Percentiles rank a stretch among this genome's conserved stretches.
Conservation (phyloP, 805 yeast genomes). For the Pichia paraexigua region DNA sequence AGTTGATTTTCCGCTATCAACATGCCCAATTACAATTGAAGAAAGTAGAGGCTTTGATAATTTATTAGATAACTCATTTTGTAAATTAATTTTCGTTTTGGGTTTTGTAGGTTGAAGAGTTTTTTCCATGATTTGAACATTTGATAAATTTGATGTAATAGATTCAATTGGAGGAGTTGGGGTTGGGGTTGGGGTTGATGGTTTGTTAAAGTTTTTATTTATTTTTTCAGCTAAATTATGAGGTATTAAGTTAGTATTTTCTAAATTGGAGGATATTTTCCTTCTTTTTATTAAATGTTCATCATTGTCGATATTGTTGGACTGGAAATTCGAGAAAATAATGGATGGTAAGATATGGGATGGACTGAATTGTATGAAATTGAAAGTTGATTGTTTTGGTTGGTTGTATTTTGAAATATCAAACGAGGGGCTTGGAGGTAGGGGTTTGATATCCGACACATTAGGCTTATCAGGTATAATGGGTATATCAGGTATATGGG, state of each 20-base stretch:
- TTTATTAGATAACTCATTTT: conserved; percentile 30
- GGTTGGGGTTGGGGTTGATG: conserved; percentile 8
- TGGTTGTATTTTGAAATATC: background rate
- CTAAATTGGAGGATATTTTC: background rate
- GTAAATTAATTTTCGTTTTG: conserved; percentile 36
- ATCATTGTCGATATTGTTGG: background rate
- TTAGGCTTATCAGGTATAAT: background rate
- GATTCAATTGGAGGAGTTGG: conserved; percentile 75
- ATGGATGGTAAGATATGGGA: conserved; percentile 1
- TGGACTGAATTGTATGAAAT: background rate
- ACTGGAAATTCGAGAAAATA: background rate
- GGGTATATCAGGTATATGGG: background rate
- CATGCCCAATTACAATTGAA: conserved; percentile 82
- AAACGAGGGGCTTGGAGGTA: background rate
- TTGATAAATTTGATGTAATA: conserved; percentile 9
- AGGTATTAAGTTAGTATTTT: conserved; percentile 1
- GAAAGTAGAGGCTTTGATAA: conserved; percentile 46
- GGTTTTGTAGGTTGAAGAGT: conserved; percentile 30
- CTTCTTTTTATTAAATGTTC: background rate
- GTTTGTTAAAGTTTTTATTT: conserved; percentile 39
- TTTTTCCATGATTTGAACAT: conserved; percentile 12
- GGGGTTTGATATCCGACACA: background rate
- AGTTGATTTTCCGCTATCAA: conserved; percentile 81
- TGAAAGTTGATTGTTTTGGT: too few relatives aligned
- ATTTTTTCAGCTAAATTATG: conserved; percentile 34